Percentiles rank a stretch among this genome's conserved stretches.
phyloP scores from a whole-genome alignment of 768 basidiomycete genomes.

The Suillus alpinus region DNA sequence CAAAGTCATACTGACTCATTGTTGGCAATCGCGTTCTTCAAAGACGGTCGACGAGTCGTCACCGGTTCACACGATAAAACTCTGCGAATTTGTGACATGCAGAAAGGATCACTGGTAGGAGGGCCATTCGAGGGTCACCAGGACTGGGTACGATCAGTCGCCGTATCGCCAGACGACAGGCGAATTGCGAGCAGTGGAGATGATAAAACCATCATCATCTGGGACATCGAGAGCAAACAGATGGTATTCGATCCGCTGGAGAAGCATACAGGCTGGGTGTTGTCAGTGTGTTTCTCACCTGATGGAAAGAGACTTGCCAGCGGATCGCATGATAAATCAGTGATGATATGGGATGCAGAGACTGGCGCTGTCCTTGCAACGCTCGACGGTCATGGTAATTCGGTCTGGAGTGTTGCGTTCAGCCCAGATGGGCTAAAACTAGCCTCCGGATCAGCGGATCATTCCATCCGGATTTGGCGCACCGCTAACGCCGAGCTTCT shows the following conservation, averaged over 20 bases:
- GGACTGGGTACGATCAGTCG: constrained; percentile 28
- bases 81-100: constrained; percentile 26
- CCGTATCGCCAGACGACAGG: constrained; percentile 31
- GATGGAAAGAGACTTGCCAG: constrained; percentile 7
- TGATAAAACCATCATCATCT: constrained; percentile 27
- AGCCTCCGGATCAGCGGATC: constrained; percentile 11
- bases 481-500: neutral
- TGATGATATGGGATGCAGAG: constrained; percentile 1
- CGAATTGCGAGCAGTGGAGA: constrained; percentile 32
- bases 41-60: constrained; percentile 23
- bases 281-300: constrained; percentile 7
- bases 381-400: neutral
- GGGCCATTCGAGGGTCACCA: constrained; percentile 29
- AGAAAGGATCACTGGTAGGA: constrained; percentile 18
- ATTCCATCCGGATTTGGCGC: constrained; percentile 8
- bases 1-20: constrained; percentile 26
- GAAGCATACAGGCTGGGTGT: neutral
- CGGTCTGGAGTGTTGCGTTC: constrained; percentile 8
- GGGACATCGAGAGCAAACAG: constrained; percentile 27
- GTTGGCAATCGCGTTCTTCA: constrained; percentile 29
- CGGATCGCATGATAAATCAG: constrained; percentile 6
- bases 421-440: constrained; percentile 11
- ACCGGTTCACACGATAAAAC: constrained; percentile 28
- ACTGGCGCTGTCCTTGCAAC: constrained; percentile 5
- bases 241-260: constrained; percentile 24